phyloP scores from a whole-genome alignment of 352 stramenopile species.

The Globisporangium cederbergense region DNA sequence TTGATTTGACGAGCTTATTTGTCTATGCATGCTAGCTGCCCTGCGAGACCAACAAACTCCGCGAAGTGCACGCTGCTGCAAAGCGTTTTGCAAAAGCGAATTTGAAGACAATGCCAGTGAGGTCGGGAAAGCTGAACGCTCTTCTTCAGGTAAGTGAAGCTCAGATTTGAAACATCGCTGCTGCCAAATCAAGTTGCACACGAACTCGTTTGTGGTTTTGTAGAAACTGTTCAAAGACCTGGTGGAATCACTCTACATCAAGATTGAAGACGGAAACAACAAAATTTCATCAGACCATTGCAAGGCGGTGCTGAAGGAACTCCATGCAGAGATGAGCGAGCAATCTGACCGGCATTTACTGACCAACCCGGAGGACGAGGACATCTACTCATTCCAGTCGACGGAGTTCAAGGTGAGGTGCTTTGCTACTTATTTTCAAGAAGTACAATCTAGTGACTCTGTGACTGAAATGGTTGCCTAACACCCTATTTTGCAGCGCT shows the following conservation, averaged over 20 bases:
- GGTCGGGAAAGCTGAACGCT: slow-evolving; percentile 54
- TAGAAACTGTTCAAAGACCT: slow-evolving; percentile 83
- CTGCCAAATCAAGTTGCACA: background rate
- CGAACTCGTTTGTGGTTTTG: background rate
- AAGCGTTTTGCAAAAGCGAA: slow-evolving; percentile 48
- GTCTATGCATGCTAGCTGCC: slow-evolving; percentile 36
- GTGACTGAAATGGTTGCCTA: background rate
- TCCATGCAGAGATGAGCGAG: slow-evolving; percentile 57
- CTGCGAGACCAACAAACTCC: slow-evolving; percentile 52
- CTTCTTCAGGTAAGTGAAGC: slow-evolving; percentile 45
- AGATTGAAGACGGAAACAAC: slow-evolving; percentile 76
- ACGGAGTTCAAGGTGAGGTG: slow-evolving; percentile 61
- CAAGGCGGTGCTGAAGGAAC: slow-evolving; percentile 44
- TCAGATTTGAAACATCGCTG: background rate
- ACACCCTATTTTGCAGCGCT: slow-evolving; percentile 32
- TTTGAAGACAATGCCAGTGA: slow-evolving; percentile 65
- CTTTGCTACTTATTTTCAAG: background rate
- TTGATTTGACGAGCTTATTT: background rate
- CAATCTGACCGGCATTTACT: slow-evolving; percentile 58
- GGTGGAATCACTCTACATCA: slow-evolving; percentile 58
- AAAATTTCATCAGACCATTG: slow-evolving; percentile 58
- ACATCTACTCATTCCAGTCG: slow-evolving; percentile 64
- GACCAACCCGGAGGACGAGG: slow-evolving; percentile 37
- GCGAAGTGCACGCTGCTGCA: slow-evolving; percentile 40
- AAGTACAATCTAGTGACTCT: background rate